Percentiles rank a stretch among this genome's conserved stretches.
These are phyloP conservation scores for Solanum dulcamara DNA, from an alignment of 257 asterid species.

Conservation along the genomic window DNA sequence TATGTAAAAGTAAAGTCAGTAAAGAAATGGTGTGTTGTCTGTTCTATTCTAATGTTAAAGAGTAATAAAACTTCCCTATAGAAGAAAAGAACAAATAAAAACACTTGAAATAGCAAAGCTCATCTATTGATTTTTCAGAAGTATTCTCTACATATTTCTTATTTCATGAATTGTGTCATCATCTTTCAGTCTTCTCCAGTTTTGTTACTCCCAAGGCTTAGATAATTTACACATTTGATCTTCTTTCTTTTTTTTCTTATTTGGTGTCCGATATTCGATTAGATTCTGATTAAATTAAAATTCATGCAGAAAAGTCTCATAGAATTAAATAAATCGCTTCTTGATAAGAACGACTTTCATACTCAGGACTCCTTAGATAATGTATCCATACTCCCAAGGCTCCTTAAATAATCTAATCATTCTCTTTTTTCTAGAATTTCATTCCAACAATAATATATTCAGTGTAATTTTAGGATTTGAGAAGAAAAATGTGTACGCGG, in stretches of 20 bases:
- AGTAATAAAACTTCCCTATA: neutral
- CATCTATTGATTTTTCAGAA: neutral
- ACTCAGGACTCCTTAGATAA: neutral
- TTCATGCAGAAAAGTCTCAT: too few species aligned
- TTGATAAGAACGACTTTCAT: too few species aligned
- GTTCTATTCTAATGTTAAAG: neutral
- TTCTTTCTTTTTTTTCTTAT: too few species aligned
- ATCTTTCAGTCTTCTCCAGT: neutral
- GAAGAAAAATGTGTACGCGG: rapidly evolving
- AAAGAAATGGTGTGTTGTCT: neutral
- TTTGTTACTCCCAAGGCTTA: constrained; percentile 2
- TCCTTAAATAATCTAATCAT: neutral
- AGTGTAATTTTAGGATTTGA: too few species aligned
- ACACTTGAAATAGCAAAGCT: neutral
- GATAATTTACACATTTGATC: constrained; percentile 1
- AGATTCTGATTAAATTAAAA: too few species aligned
- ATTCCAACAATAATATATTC: neutral
- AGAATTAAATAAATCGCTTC: too few species aligned
- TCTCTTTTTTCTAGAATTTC: neutral
- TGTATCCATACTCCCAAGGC: neutral
- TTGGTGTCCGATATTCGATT: too few species aligned
- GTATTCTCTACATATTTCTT: neutral
- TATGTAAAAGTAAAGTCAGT: too few species aligned
- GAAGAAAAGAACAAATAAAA: neutral
- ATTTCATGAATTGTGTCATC: neutral